Evolutionary conservation across 352 stramenopile genomes (phyloP).

Genomic region (Pythium coloratum): DNA sequence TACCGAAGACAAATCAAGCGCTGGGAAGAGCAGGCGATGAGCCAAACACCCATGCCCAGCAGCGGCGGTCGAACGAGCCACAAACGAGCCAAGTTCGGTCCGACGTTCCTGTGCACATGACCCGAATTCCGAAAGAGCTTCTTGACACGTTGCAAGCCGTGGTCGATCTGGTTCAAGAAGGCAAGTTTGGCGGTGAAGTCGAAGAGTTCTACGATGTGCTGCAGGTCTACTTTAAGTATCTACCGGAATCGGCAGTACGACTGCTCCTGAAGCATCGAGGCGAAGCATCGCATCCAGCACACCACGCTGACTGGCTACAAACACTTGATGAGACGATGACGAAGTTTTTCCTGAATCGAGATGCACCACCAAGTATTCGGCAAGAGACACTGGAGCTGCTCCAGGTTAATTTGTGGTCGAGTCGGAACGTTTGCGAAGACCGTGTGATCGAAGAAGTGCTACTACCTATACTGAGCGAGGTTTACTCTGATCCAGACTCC

Average conservation of each 20-base stretch:
- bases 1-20: conserved; percentile 37
- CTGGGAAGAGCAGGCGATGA: not conserved
- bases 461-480: conserved; percentile 56
- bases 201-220: conserved; percentile 77
- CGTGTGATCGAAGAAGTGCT: conserved; percentile 85
- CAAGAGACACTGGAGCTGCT: conserved; percentile 73
- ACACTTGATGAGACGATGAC: conserved; percentile 53
- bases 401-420: conserved; percentile 68
- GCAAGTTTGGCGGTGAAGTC: conserved; percentile 64
- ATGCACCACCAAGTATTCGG: conserved; percentile 48
- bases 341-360: conserved; percentile 62
- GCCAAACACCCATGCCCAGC: conserved; percentile 25
- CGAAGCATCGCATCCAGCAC: conserved; percentile 64
- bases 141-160: conserved; percentile 75
- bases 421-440: conserved; percentile 82
- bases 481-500: conserved; percentile 71
- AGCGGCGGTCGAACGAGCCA: not conserved
- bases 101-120: conserved; percentile 47
- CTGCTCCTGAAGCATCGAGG: conserved; percentile 64
- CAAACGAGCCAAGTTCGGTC: not conserved
- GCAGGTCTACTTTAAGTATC: conserved; percentile 66
- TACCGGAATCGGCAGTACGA: conserved; percentile 55
- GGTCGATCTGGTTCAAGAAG: conserved; percentile 64
- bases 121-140: conserved; percentile 72
- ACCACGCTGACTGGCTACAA: conserved; percentile 65